Conservation (phyloP, 2,329 filamentous ascomycete species). For the Sclerotinia nivalis region DNA sequence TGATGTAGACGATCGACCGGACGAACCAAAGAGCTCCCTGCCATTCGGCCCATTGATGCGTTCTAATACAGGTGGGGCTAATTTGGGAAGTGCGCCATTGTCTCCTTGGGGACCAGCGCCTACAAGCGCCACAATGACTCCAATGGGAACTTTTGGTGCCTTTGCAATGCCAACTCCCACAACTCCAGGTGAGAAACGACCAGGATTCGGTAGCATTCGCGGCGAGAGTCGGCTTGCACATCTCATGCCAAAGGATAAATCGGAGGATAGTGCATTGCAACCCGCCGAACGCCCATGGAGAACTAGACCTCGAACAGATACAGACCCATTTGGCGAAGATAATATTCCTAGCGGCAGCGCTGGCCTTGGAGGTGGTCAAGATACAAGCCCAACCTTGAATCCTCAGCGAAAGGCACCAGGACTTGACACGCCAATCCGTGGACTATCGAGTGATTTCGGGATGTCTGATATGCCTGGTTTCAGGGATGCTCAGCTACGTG, state of each 20-base stretch:
- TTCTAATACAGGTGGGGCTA: conserved; percentile 54
- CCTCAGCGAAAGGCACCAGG: conserved; percentile 46
- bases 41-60: conserved; percentile 53
- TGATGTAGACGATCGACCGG: conserved; percentile 52
- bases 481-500: conserved; percentile 53
- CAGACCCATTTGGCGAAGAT: conserved; percentile 72
- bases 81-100: conserved; percentile 46
- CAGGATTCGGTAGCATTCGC: conserved; percentile 63
- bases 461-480: conserved; percentile 61
- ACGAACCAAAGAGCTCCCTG: conserved; percentile 46
- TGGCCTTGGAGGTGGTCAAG: conserved; percentile 72
- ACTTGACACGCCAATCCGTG: conserved; percentile 47
- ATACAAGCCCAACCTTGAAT: conserved; percentile 57
- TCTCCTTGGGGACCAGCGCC: conserved; percentile 49
- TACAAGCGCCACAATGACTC: conserved; percentile 63
- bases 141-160: conserved; percentile 85
- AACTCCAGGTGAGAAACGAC: conserved; percentile 68
- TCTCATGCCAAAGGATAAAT: conserved; percentile 74
- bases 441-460: conserved; percentile 56
- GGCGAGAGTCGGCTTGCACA: conserved; percentile 85
- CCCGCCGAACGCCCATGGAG: conserved; percentile 60
- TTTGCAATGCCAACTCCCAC: conserved; percentile 69
- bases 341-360: conserved; percentile 65
- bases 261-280: conserved; percentile 60
- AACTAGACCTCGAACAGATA: conserved; percentile 66